These are phyloP conservation scores for Inonotus obliquus DNA, from an alignment of 1,284 basidiomycete species.

Conservation along the genomic window DNA sequence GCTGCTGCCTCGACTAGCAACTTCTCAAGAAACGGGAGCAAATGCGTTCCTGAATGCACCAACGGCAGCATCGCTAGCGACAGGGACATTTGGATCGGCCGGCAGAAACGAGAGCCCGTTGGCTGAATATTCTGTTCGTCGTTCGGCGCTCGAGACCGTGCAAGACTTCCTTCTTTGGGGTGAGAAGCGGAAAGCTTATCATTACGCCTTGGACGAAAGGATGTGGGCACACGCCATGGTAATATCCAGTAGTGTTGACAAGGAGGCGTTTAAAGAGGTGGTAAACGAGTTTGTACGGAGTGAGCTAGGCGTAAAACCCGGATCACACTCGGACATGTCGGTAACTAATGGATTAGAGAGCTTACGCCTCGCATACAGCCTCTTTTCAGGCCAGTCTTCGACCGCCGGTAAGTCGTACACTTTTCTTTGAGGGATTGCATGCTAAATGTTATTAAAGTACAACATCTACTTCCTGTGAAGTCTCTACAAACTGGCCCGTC, in stretches of 20 bases:
- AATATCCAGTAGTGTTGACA: conserved; percentile 90
- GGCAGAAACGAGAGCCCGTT: conserved; percentile 23
- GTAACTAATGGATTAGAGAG: conserved; percentile 57
- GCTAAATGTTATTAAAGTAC: conserved; percentile 44
- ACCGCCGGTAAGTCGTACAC: conserved; percentile 50
- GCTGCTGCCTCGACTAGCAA: conserved; percentile 54
- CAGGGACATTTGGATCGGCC: conserved; percentile 11
- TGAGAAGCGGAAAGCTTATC: conserved; percentile 82
- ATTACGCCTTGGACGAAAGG: conserved; percentile 82
- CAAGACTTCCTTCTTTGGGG: conserved; percentile 78
- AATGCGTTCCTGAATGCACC: conserved; percentile 20
- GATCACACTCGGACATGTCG: conserved; percentile 23
- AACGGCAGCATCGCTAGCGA: conserved; percentile 19
- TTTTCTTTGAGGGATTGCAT: conserved; percentile 3
- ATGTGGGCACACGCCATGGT: conserved; percentile 97
- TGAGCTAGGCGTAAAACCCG: conserved; percentile 58
- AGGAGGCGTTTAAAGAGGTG: conserved; percentile 89
- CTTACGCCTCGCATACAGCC: conserved; percentile 78
- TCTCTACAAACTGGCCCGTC: conserved; percentile 38
- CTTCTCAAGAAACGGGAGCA: conserved; percentile 24
- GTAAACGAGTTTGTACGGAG: conserved; percentile 82
- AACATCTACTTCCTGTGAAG: conserved; percentile 68
- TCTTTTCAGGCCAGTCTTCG: conserved; percentile 82
- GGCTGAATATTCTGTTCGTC: conserved; percentile 37
- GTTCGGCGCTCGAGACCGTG: conserved; percentile 71